These are phyloP conservation scores for Nannizziopsis arthrosporioides DNA, from an alignment of 2,329 filamentous ascomycete species.

Conservation along the genomic window DNA sequence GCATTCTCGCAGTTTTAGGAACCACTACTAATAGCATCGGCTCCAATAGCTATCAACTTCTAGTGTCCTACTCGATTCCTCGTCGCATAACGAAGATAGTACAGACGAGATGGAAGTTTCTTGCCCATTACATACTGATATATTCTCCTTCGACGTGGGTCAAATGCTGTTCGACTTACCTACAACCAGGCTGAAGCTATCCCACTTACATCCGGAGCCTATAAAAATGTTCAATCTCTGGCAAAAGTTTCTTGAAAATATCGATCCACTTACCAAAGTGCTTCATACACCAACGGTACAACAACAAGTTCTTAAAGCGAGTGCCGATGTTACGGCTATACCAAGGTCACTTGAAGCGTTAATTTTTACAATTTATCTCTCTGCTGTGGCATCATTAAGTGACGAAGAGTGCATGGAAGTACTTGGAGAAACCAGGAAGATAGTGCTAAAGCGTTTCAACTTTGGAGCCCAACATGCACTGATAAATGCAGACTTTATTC, in stretches of 20 bases:
- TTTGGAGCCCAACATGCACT: constrained; percentile 39
- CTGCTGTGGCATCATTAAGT: constrained; percentile 46
- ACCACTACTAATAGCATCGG: neutral
- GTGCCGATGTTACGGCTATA: constrained; percentile 33
- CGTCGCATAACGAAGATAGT: neutral
- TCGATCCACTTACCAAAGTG: constrained; percentile 60
- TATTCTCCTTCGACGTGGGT: neutral
- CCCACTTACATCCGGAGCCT: constrained; percentile 18
- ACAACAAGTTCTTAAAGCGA: constrained; percentile 52
- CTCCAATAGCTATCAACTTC: neutral
- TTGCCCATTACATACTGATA: neutral
- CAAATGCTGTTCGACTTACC: constrained; percentile 1
- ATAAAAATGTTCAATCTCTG: constrained; percentile 52
- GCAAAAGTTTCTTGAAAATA: constrained; percentile 62
- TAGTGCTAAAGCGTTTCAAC: constrained; percentile 34
- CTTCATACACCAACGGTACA: constrained; percentile 62
- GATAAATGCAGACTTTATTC: constrained; percentile 33
- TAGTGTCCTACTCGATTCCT: neutral
- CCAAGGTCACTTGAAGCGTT: constrained; percentile 30
- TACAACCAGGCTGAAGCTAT: constrained; percentile 3
- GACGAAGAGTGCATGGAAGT: constrained; percentile 41
- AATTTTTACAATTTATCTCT: constrained; percentile 55
- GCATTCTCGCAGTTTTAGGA: neutral
- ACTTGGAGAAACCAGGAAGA: constrained; percentile 29
- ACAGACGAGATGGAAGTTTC: neutral